Evolutionary conservation across 169 alveolate genomes (phyloP).

Genomic region (Fabrea salina): DNA sequence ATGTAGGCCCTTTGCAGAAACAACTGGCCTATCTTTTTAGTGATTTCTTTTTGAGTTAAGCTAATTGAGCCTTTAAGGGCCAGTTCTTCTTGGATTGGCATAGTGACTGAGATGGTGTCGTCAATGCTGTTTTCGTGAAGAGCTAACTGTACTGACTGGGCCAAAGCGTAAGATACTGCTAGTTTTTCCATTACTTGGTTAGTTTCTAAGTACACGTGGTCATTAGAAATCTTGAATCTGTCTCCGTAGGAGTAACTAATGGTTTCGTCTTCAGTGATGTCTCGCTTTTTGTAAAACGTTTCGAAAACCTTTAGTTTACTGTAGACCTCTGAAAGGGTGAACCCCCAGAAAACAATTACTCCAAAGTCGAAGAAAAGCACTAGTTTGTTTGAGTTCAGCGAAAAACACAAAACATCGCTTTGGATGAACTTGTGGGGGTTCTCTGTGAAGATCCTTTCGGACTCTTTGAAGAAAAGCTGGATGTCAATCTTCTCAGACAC

Average conservation of each 20-base stretch:
- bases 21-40: conserved; percentile 80
- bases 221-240: background rate
- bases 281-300: too few relatives aligned
- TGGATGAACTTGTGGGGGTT: too few relatives aligned
- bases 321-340: too few relatives aligned
- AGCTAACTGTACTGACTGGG: conserved; percentile 73
- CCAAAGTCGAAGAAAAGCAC: background rate
- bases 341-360: background rate
- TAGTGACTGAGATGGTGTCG: conserved; percentile 77
- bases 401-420: too few relatives aligned
- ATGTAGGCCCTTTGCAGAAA: conserved; percentile 80
- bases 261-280: too few relatives aligned
- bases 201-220: background rate
- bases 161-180: background rate
- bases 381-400: too few relatives aligned
- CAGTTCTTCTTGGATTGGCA: conserved; percentile 68
- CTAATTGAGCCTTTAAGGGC: background rate
- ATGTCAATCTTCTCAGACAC: too few relatives aligned
- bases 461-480: too few relatives aligned
- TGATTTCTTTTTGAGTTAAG: conserved; percentile 28
- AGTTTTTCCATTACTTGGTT: background rate
- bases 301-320: too few relatives aligned
- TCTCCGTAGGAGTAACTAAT: background rate
- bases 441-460: too few relatives aligned
- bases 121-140: conserved; percentile 81